Conservation (phyloP, 176 grass and related monocot genomes). For the Puya raimondii region DNA sequence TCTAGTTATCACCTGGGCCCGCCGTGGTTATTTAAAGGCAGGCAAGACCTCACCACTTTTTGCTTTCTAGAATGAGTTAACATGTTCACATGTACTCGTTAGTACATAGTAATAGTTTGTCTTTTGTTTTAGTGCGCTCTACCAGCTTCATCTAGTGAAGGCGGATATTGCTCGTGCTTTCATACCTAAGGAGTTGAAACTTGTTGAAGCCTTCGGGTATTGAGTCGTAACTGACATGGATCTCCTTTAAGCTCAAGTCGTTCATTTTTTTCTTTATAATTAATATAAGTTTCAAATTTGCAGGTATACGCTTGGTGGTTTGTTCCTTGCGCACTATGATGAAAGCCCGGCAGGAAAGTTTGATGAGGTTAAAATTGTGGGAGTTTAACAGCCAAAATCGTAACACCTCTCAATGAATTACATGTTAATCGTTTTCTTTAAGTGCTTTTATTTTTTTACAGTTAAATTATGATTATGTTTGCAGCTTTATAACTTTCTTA, state of each 20-base stretch:
- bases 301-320: conserved; percentile 76
- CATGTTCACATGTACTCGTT: conserved; percentile 5
- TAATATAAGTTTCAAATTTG: conserved; percentile 6
- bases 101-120: background rate
- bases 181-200: conserved; percentile 63
- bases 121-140: conserved; percentile 50
- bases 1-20: conserved; percentile 51
- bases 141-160: conserved; percentile 97
- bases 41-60: conserved; percentile 25
- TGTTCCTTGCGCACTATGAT: conserved; percentile 94
- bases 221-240: background rate
- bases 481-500: no score
- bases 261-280: background rate
- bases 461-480: conserved; percentile 7
- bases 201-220: conserved; percentile 87
- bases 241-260: background rate
- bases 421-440: background rate
- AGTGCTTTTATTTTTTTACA: background rate
- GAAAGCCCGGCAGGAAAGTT: conserved; percentile 89
- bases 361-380: conserved; percentile 51
- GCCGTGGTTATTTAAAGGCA: conserved; percentile 90
- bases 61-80: background rate
- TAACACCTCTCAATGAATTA: background rate
- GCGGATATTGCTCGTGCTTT: conserved; percentile 74
- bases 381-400: background rate